These are phyloP conservation scores for Boletellus ananiceps DNA, from an alignment of 768 basidiomycete species.

Conservation along the genomic window DNA sequence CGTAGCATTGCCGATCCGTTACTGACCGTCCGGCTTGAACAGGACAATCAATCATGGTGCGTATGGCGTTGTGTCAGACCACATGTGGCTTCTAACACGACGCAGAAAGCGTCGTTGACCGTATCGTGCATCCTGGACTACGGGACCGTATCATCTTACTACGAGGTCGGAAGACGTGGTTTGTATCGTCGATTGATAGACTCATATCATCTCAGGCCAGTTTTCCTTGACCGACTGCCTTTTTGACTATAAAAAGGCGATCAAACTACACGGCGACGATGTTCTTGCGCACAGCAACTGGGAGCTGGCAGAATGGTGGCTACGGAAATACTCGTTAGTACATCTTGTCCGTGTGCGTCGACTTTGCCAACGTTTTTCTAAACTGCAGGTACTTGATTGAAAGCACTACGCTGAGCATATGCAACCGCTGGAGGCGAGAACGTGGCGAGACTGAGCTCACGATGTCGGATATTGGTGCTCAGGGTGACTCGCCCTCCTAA, in stretches of 20 bases:
- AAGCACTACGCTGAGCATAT: conserved; percentile 57
- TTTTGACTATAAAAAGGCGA: conserved; percentile 61
- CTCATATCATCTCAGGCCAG: conserved; percentile 46
- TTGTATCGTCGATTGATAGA: neutral
- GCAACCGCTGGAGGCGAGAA: conserved; percentile 86
- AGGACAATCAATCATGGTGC: conserved; percentile 83
- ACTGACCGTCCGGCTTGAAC: conserved; percentile 6
- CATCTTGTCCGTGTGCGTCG: neutral
- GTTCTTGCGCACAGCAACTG: conserved; percentile 86
- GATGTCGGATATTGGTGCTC: conserved; percentile 46
- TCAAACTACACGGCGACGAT: conserved; percentile 86
- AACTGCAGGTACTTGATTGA: conserved; percentile 71
- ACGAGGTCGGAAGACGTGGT: conserved; percentile 49
- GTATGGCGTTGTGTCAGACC: conserved; percentile 16
- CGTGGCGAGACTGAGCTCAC: conserved; percentile 72
- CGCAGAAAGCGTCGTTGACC: conserved; percentile 86
- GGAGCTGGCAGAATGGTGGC: conserved; percentile 83
- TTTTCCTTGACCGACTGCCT: conserved; percentile 80
- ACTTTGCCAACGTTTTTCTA: conserved; percentile 1
- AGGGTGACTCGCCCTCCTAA: conserved; percentile 30
- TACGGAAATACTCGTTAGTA: conserved; percentile 71
- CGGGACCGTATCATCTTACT: conserved; percentile 88
- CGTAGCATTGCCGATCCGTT: neutral
- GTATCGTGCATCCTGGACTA: conserved; percentile 83
- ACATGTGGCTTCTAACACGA: conserved; percentile 6